These are phyloP conservation scores for Vaccinium darrowii DNA, from an alignment of 148 eudicot genomes.

Conservation along the genomic window DNA sequence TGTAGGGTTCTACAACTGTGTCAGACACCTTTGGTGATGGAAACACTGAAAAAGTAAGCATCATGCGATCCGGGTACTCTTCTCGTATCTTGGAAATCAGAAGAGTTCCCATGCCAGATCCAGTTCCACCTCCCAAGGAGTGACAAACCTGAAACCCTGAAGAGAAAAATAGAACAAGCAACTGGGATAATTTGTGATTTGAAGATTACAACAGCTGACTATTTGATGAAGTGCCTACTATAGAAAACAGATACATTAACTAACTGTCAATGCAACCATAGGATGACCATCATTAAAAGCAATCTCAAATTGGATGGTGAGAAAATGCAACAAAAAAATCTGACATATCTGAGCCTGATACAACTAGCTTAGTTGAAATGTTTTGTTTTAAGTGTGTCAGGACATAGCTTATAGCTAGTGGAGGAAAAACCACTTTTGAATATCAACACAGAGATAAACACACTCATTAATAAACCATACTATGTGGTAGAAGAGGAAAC, in stretches of 20 bases:
- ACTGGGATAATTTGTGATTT: not conserved
- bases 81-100: not conserved
- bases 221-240: not conserved
- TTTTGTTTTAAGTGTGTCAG: not conserved
- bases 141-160: constrained; percentile 9
- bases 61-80: constrained; percentile 5
- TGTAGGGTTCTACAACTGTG: constrained; percentile 11
- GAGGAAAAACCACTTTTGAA: not conserved
- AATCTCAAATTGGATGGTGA: not conserved
- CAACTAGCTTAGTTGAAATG: not conserved
- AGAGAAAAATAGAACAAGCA: not conserved
- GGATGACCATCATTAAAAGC: not conserved
- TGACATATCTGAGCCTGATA: not conserved
- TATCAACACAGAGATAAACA: not conserved
- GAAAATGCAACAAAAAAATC: not conserved
- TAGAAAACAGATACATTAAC: not conserved
- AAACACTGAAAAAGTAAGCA: constrained; percentile 4
- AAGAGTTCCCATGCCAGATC: constrained; percentile 6
- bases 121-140: constrained; percentile 11
- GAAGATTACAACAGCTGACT: not conserved
- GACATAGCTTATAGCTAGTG: not conserved
- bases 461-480: not conserved
- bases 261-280: not conserved
- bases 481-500: not conserved
- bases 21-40: constrained; percentile 5